Evolutionary conservation across 1,139 yeast genomes (phyloP).

Genomic region (Yamadazyma trypodendri): DNA sequence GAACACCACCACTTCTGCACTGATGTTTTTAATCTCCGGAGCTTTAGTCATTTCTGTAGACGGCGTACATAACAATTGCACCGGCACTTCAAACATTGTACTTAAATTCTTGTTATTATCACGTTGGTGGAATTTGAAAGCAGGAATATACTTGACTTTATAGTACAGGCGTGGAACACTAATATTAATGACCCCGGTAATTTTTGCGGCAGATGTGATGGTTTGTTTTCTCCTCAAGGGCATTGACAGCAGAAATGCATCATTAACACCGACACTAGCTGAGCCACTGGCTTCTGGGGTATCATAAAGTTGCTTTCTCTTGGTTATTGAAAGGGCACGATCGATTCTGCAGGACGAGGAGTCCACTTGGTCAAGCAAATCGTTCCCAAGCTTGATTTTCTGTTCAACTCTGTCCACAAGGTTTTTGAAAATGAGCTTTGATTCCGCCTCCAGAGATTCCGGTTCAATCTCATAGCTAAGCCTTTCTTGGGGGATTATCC

Average conservation of each 20-base stretch:
- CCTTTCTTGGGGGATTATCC: constrained; percentile 24
- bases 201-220: constrained; percentile 35
- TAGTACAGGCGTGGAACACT: constrained; percentile 35
- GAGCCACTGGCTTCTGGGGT: not conserved
- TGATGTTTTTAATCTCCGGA: constrained; percentile 33
- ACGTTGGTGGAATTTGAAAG: constrained; percentile 19
- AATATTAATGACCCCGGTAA: constrained; percentile 34
- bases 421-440: constrained; percentile 28
- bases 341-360: constrained; percentile 6
- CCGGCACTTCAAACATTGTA: constrained; percentile 31
- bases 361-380: constrained; percentile 12
- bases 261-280: not conserved
- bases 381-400: constrained; percentile 28
- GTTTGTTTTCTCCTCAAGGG: constrained; percentile 36
- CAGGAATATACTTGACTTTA: constrained; percentile 33
- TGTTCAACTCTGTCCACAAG: constrained; percentile 29
- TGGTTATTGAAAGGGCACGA: constrained; percentile 16
- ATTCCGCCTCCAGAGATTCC: constrained; percentile 19
- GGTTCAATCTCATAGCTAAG: constrained; percentile 12
- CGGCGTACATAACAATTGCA: constrained; percentile 32
- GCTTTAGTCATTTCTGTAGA: constrained; percentile 13
- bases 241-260: constrained; percentile 5
- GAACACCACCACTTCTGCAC: constrained; percentile 35
- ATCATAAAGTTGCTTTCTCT: constrained; percentile 19
- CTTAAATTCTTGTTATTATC: constrained; percentile 9